Conservation (phyloP, 2,329 filamentous ascomycete species). For the Clonostachys rosea region DNA sequence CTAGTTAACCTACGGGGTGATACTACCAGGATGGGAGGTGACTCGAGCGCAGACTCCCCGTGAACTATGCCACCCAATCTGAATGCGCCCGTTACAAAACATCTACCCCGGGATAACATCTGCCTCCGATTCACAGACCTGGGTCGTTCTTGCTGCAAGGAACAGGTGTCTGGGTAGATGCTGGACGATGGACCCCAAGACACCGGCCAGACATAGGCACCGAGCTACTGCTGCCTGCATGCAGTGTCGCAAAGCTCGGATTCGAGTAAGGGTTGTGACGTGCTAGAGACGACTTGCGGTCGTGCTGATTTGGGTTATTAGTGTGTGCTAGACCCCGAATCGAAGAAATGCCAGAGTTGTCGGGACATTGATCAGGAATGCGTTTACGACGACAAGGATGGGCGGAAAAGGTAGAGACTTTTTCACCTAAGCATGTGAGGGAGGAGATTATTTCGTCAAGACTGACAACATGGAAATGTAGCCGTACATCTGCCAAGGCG, state of each 20-base stretch:
- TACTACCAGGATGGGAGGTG: too few species aligned
- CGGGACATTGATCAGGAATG: slow-evolving; percentile 2
- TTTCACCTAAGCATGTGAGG: not conserved
- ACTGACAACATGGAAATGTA: not conserved
- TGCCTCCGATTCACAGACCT: too few species aligned
- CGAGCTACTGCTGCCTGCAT: slow-evolving; percentile 4
- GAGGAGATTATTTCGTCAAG: not conserved
- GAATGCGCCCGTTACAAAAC: too few species aligned
- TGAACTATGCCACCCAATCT: too few species aligned
- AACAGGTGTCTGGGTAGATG: too few species aligned
- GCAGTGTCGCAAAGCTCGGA: slow-evolving; percentile 3
- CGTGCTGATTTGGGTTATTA: not conserved
- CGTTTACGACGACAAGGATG: slow-evolving; percentile 5
- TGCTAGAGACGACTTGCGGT: not conserved
- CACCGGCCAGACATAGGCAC: slow-evolving; percentile 2
- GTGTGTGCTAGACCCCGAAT: slow-evolving; percentile 1
- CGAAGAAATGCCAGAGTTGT: slow-evolving; percentile 2
- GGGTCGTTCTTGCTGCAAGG: too few species aligned
- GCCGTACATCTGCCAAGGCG: slow-evolving; percentile 3
- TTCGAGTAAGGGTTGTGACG: slow-evolving; percentile 1
- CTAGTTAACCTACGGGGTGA: too few species aligned
- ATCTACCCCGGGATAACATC: too few species aligned
- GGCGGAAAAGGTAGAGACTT: slow-evolving; percentile 3
- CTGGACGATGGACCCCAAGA: not conserved
- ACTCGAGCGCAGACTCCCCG: too few species aligned